Conservation (phyloP, 2,329 filamentous ascomycete genomes). For the Calonectria ilicicola region DNA sequence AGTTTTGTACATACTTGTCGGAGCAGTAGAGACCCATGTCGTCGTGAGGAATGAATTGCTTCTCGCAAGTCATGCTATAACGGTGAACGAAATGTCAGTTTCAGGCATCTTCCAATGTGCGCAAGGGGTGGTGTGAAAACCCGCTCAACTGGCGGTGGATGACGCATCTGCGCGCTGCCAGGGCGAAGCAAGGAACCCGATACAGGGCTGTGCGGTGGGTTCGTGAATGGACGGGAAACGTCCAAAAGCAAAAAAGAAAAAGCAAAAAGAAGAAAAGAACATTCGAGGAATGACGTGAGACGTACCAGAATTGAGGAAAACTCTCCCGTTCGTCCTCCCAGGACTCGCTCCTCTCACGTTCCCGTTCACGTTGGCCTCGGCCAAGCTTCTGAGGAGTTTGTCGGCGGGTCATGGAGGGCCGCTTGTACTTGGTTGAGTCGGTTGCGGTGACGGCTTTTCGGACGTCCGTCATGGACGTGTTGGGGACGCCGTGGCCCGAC, state of each 20-base stretch:
- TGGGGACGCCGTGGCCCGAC: constrained; percentile 65
- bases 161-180: constrained; percentile 31
- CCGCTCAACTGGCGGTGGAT: constrained; percentile 21
- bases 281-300: constrained; percentile 38
- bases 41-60: constrained; percentile 71
- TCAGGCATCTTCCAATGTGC: not conserved
- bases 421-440: constrained; percentile 61
- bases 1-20: constrained; percentile 63
- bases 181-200: constrained; percentile 29
- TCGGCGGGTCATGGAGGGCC: constrained; percentile 59
- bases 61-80: constrained; percentile 74
- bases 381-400: constrained; percentile 62
- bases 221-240: not conserved
- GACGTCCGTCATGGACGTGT: constrained; percentile 67
- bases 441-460: constrained; percentile 61
- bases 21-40: constrained; percentile 73
- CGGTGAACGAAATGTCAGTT: constrained; percentile 35
- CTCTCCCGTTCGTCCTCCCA: constrained; percentile 71
- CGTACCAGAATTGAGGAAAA: constrained; percentile 75
- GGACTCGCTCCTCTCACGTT: constrained; percentile 63
- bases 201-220: not conserved
- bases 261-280: constrained; percentile 10
- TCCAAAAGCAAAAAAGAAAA: constrained; percentile 20
- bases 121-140: not conserved
- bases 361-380: constrained; percentile 63